Base-by-base conservation (phyloP, 371 early-diverging fungal species). In the Mortierella sp. region DNA sequence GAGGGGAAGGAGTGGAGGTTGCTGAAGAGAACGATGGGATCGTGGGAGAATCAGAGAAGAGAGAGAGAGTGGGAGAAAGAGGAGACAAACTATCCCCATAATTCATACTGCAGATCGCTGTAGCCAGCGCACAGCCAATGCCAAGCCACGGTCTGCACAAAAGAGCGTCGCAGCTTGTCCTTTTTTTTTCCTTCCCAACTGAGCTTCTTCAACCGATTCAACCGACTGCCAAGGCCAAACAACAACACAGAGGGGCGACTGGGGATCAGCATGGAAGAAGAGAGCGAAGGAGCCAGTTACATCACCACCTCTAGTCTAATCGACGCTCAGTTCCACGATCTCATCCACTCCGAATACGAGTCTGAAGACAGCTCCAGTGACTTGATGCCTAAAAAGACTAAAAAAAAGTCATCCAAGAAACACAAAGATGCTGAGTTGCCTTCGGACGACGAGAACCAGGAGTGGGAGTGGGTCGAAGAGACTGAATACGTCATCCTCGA, bases 401-500 rank as follows among this genome's bases (percentile, higher is more conserved):
- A 26, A 26, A 43, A 47, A 21, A 38, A 19, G 18, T 19, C 19
- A 3, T 16, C 28, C 31, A 34, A 47, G 1, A 34, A 21, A 3
- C 51, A 38, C 34, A 16, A 9, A 9, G 57, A 21, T 16, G 41
- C 21, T 2, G 24, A 1, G 19, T 51, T 23, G 27, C 34, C 34
- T 10, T 23, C 34, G 14, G 23, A 58, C n/a, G 38, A 41, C 30
- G 48, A 55, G 38, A 56, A 45, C 19, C 66, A 73, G 47, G 69
- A 74, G 48, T 74, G 61, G 61, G 76, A 74, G 59, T 74, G 76
- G 76, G 76, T 74, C 31, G 76, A 74, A 41, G 69, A 68, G 30
- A 61, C 76, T 45, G 69, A 74, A 34, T 67, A 74, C 41, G 51
- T 74, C 18, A 28, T 74, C 39, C 51, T 74, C 16, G 76, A 74